Evolutionary conservation across 208 protist species (phyloP).

Genomic region (Trypanosoma theileri): DNA sequence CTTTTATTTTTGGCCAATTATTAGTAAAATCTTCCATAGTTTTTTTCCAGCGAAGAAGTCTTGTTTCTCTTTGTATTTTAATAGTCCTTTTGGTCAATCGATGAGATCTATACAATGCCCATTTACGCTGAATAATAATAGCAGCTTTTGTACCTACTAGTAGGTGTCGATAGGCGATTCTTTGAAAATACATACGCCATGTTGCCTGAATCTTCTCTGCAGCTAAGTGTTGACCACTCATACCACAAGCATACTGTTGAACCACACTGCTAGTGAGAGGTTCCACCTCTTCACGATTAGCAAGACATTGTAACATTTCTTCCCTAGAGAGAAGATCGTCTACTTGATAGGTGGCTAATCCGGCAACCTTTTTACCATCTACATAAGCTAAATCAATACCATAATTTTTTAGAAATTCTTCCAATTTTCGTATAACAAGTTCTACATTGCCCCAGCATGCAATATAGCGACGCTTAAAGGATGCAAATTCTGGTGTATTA

Average conservation of each 20-base stretch:
- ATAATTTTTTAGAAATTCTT: conserved; percentile 76
- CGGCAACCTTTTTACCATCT: conserved; percentile 86
- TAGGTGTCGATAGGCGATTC: conserved; percentile 78
- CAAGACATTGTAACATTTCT: conserved; percentile 80
- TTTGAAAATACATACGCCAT: conserved; percentile 86
- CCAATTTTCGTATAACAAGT: conserved; percentile 69
- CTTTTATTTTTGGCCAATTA: conserved; percentile 68
- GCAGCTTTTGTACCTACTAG: conserved; percentile 78
- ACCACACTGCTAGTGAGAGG: conserved; percentile 50
- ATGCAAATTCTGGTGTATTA: conserved; percentile 91
- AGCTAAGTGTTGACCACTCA: conserved; percentile 62
- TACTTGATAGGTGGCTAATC: conserved; percentile 64
- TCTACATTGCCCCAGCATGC: conserved; percentile 86
- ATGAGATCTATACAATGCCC: conserved; percentile 76
- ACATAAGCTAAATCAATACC: conserved; percentile 88
- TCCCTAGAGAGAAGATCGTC: conserved; percentile 42
- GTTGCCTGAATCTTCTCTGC: conserved; percentile 88
- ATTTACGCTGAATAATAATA: conserved; percentile 82
- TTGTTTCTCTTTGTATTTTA: conserved; percentile 50
- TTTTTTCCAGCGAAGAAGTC: conserved; percentile 64
- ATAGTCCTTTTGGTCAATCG: conserved; percentile 70
- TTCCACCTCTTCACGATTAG: conserved; percentile 79
- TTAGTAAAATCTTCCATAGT: conserved; percentile 83
- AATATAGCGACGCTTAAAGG: conserved; percentile 84
- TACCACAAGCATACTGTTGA: conserved; percentile 64